These are phyloP conservation scores for Aureobasidium lini DNA, from an alignment of 2,329 filamentous ascomycete genomes.

Conservation along the genomic window DNA sequence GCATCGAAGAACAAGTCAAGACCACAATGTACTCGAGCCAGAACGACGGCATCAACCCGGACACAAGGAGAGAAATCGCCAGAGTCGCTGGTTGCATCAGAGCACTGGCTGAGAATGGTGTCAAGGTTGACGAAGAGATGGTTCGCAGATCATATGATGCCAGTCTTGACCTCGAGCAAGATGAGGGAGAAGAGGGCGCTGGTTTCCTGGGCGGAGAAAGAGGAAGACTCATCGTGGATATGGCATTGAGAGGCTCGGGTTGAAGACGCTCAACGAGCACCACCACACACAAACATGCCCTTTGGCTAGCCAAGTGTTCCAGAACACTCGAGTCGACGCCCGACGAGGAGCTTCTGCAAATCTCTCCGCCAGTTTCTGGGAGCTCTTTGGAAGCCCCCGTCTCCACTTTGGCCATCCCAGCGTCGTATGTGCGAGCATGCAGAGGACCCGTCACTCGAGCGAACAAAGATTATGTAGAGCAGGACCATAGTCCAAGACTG, in stretches of 20 bases:
- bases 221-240: constrained; percentile 29
- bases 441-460: background rate
- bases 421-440: background rate
- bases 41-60: constrained; percentile 73
- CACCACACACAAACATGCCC: no score
- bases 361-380: background rate
- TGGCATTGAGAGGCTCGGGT: constrained; percentile 20
- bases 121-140: constrained; percentile 84
- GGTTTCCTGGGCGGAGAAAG: constrained; percentile 32
- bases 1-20: constrained; percentile 79
- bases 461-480: no score
- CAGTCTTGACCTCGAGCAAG: constrained; percentile 65
- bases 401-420: background rate
- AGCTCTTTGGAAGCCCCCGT: background rate
- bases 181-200: constrained; percentile 48
- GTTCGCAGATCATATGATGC: constrained; percentile 76
- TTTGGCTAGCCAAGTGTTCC: background rate
- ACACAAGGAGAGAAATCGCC: constrained; percentile 81
- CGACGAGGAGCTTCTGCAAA: background rate
- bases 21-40: constrained; percentile 88
- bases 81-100: constrained; percentile 73
- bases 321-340: background rate
- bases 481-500: no score
- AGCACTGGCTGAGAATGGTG: constrained; percentile 71
- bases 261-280: background rate